A percentile compares a stretch with the other conserved stretches of the same genome.
phyloP scores from a whole-genome alignment of 129 eudicot genomes.

The Artemisia tridentata region DNA sequence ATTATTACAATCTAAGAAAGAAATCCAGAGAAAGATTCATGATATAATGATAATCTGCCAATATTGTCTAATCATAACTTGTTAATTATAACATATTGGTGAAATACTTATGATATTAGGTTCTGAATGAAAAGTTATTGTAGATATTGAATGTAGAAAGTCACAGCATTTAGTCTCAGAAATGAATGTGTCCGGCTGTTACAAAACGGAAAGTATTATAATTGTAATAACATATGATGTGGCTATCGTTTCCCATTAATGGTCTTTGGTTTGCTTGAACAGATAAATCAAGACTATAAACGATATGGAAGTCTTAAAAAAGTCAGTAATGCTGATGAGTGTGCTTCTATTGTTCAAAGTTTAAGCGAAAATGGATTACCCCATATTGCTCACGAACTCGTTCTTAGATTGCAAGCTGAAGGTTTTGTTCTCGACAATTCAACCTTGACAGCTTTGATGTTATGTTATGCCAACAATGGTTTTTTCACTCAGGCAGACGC shows the following conservation, averaged over 20 bases:
- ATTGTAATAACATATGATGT: neutral
- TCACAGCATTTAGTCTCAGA: too few species aligned
- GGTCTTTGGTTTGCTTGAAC: constrained; percentile 20
- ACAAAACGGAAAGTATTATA: neutral
- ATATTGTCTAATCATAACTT: too few species aligned
- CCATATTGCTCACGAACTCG: constrained; percentile 32
- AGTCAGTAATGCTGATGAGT: constrained; percentile 17
- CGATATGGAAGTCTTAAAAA: constrained; percentile 22
- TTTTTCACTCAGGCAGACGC: constrained; percentile 42
- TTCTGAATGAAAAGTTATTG: too few species aligned
- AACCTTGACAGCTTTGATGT: constrained; percentile 48
- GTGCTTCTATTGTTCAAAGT: constrained; percentile 20
- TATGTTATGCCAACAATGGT: constrained; percentile 56
- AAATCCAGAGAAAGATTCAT: too few species aligned
- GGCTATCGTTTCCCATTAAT: constrained; percentile 3
- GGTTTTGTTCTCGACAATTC: constrained; percentile 35
- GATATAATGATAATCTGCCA: too few species aligned
- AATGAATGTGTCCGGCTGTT: too few species aligned
- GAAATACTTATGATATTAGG: too few species aligned
- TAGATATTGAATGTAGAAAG: too few species aligned
- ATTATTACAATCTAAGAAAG: too few species aligned
- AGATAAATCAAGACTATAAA: constrained; percentile 35
- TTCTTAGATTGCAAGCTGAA: constrained; percentile 35
- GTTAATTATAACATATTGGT: too few species aligned
- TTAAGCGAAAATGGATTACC: constrained; percentile 31